Base-by-base conservation (phyloP, 805 yeast species). In the Barnettozyma californica region DNA sequence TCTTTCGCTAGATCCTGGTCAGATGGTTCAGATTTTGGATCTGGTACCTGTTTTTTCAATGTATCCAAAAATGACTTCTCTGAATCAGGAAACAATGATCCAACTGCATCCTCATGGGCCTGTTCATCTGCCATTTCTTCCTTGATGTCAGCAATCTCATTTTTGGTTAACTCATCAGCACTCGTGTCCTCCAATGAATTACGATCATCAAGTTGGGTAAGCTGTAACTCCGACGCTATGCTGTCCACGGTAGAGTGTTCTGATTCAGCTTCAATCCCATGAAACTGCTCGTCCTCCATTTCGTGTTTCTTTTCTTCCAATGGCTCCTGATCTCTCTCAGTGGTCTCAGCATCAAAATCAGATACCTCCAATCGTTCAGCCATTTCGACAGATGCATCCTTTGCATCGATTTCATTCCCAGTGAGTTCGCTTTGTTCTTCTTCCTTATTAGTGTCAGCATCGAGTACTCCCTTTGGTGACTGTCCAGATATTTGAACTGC, bases 11-110 rank as follows among this genome's bases (percentile, higher is more conserved):
- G 58, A 14, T 33, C 37, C 16, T 39, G 38, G 6, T 21, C 21
- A 16, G 23, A 6, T 35, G 20, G 9, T 44, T 29, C 57, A 14
- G 73, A 61, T 39, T 69, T 69, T 10, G 66, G 55, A 46, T 68
- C 55, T 13, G 35, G 29, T 38, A 51, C 48, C 3, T 59, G 48
- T 18, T 50, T 49, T 16, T 58, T 46, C 8, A 59, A 45, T 3
- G 62, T 20, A 49, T 55, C 60, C 62, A 53, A 47, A 62, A 70
- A 55, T 50, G 70, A 40, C 49, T 57, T 49, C 27, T 53, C 47
- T 43, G 57, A 20, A 38, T 50, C 48, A 5, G 58, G 54, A 43
- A 53, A 54, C 21, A 54, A 31, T 2, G 50, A 41, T n/a, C 47
- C 53, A n/a, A 53, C 54, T 9, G 45, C 35, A n/a, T 46, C 48